phyloP scores from a whole-genome alignment of 768 basidiomycete genomes.

The Mycena olivaceomarginata region DNA sequence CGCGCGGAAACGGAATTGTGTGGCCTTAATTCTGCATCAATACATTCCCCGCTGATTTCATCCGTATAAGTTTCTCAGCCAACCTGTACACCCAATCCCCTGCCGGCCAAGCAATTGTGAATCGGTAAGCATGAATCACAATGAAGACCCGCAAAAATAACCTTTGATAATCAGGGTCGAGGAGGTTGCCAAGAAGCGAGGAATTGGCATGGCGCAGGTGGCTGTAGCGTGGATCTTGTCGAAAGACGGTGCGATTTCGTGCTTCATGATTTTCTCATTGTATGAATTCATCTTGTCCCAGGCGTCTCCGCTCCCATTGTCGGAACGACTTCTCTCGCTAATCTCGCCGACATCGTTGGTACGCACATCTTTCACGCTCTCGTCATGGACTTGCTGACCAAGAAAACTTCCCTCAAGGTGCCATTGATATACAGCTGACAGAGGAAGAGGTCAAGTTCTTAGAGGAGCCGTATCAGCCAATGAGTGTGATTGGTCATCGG shows the following conservation, averaged over 20 bases:
- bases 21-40: no score
- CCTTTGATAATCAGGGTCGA: slow-evolving; percentile 58
- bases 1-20: slow-evolving; percentile 39
- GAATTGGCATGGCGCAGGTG: slow-evolving; percentile 67
- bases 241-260: slow-evolving; percentile 56
- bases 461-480: not conserved
- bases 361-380: not conserved
- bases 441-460: not conserved
- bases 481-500: not conserved
- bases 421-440: not conserved
- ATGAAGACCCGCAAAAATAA: no score
- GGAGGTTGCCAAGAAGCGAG: slow-evolving; percentile 64
- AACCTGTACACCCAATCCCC: not conserved
- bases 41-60: no score
- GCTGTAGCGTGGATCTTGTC: slow-evolving; percentile 64
- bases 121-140: not conserved
- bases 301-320: not conserved
- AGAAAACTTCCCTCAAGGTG: not conserved
- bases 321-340: not conserved
- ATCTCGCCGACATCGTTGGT: not conserved
- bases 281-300: not conserved
- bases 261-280: not conserved
- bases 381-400: no score
- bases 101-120: not conserved
- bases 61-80: not conserved